These are phyloP conservation scores for Talaromyces sp. DNA, from an alignment of 2,329 filamentous ascomycete species.

Conservation along the genomic window DNA sequence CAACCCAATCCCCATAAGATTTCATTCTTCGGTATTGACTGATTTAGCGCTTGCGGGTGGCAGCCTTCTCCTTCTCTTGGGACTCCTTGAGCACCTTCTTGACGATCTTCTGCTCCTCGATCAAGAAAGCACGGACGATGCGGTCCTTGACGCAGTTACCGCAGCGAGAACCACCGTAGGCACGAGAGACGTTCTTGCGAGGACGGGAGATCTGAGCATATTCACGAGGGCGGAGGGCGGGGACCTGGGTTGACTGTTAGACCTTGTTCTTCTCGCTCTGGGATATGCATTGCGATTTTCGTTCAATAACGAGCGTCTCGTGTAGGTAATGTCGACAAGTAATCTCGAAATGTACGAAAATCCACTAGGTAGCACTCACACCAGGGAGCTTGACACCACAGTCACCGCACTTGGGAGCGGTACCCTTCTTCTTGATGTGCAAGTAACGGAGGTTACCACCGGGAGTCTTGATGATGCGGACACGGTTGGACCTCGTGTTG, in stretches of 20 bases:
- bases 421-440: constrained; percentile 99
- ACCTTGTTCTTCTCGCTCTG: not conserved
- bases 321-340: not conserved
- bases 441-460: constrained; percentile 93
- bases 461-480: constrained; percentile 92
- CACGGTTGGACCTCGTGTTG: constrained; percentile 98
- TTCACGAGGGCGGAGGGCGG: constrained; percentile 96
- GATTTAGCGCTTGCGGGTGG: constrained; percentile 44
- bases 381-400: constrained; percentile 96
- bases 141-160: constrained; percentile 98
- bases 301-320: not conserved
- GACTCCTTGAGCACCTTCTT: constrained; percentile 99
- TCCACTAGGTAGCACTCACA: constrained; percentile 63
- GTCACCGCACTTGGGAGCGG: constrained; percentile 98
- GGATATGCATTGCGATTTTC: not conserved
- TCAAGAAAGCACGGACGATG: constrained; percentile 96
- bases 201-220: constrained; percentile 96
- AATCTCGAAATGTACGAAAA: not conserved
- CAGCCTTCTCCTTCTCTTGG: constrained; percentile 60
- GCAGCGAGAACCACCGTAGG: constrained; percentile 98
- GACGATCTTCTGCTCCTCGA: constrained; percentile 99
- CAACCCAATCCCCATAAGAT: constrained; percentile 12
- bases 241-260: constrained; percentile 57
- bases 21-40: constrained; percentile 7
- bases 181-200: constrained; percentile 98